Evolutionary conservation across 2,329 filamentous ascomycete species (phyloP), one percentile per base, ranked within the genome.

Genomic region (Fusarium citri): DNA sequence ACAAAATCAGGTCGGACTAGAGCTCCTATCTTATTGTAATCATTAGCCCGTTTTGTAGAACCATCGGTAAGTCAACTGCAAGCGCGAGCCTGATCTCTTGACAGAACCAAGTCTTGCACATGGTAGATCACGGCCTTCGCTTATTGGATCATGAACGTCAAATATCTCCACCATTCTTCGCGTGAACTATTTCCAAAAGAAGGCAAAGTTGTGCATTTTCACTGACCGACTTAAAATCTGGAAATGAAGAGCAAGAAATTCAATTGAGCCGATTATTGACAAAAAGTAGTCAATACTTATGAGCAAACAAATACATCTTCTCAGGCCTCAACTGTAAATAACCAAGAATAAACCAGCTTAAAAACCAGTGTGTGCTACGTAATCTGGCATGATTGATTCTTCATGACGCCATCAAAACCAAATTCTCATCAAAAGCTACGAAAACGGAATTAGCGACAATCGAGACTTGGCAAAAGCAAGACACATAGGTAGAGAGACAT

Each of bases 201-300:
- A 8, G 66, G 66, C 43, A 69, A 66, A 55, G 49, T n/a, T 34
- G 16, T 28, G 8, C 67, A 68, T 26, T 18, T 25, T n/a, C 30
- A 12, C 14, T 49, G 47, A 25, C 48, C 37, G 22, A 54, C 42
- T 42, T 6, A 5, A 11, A 6, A 15, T 9, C 8, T n/a, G 45
- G 11, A 15, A 20, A 37, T 10, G n/a, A 41, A n/a, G 4, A 9
- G 11, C 9, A 11, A 22, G 16, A 16, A 15, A 22, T 26, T 15
- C 8, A 12, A 23, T 22, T 12, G 26, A 15, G 26, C 6, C 25
- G 3, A 30, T 16, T 5, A 6, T 20, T 3, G 16, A 20, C 5
- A 22, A 15, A 30, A n/a, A n/a, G 2, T 6, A 37, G 9, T 11
- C 6, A 12, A 12, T 37, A 6, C 10, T 37, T 12, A 11, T 37